Evolutionary conservation across 306 rosid genomes (phyloP).

Genomic region (Trichosanthes truncata): DNA sequence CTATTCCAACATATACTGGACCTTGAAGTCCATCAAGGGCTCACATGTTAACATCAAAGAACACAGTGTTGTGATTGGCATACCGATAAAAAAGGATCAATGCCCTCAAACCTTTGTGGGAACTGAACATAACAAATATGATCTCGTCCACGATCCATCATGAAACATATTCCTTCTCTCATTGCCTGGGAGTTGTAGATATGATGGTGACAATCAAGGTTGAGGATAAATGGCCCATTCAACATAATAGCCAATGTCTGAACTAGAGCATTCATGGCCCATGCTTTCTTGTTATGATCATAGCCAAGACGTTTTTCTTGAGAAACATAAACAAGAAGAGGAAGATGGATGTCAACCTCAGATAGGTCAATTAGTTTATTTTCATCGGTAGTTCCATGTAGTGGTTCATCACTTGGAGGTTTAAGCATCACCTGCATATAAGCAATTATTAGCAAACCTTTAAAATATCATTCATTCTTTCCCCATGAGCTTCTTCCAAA

Average conservation of each 20-base stretch:
- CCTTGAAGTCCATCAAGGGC: conserved; percentile 99
- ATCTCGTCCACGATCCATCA: conserved; percentile 98
- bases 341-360: conserved; percentile 82
- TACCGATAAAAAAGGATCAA: conserved; percentile 95
- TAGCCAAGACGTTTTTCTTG: conserved; percentile 95
- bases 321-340: conserved; percentile 85
- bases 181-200: conserved; percentile 86
- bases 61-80: conserved; percentile 93
- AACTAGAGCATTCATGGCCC: conserved; percentile 94
- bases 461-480: neutral
- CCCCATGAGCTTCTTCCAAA: too few species aligned
- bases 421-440: conserved; percentile 88
- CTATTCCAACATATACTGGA: conserved; percentile 94
- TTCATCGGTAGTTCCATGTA: conserved; percentile 57
- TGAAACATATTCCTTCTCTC: conserved; percentile 94
- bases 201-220: conserved; percentile 87
- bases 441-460: conserved; percentile 3
- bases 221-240: conserved; percentile 88
- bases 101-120: conserved; percentile 97
- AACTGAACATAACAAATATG: conserved; percentile 88
- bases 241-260: conserved; percentile 92
- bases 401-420: conserved; percentile 94
- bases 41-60: conserved; percentile 95
- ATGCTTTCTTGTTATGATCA: conserved; percentile 95
- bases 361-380: conserved; percentile 49